Percentiles rank a stretch among this genome's conserved stretches.
phyloP scores from a whole-genome alignment of 208 protist species.

The Acanthamoeba royreba region DNA sequence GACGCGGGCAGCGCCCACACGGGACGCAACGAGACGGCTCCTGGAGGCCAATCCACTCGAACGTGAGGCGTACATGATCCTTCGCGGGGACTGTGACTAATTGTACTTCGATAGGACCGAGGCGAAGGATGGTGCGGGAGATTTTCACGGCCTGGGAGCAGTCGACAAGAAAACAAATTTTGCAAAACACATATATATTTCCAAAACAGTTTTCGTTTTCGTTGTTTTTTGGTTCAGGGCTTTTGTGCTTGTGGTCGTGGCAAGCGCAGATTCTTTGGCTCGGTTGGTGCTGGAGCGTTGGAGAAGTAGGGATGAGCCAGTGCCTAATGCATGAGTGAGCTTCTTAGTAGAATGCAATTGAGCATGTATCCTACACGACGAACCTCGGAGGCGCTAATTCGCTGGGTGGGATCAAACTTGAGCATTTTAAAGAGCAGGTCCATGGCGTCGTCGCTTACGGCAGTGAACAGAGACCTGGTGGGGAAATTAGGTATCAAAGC shows the following conservation, averaged over 20 bases:
- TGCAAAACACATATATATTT: too few species aligned
- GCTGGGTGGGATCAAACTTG: conserved; percentile 39
- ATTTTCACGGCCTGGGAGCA: too few species aligned
- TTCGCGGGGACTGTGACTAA: too few species aligned
- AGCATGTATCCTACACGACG: background rate
- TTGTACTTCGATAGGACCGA: too few species aligned
- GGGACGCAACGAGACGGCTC: background rate
- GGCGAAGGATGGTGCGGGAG: too few species aligned
- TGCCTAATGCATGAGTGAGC: too few species aligned
- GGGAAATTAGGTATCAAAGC: background rate
- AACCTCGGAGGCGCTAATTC: conserved; percentile 31
- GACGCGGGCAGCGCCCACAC: background rate
- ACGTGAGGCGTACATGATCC: background rate
- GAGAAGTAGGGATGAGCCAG: conserved; percentile 15
- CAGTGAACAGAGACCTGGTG: conserved; percentile 1
- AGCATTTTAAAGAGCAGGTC: conserved; percentile 34
- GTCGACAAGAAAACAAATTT: background rate
- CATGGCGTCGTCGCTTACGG: background rate
- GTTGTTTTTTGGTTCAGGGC: too few species aligned
- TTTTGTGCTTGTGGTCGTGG: too few species aligned
- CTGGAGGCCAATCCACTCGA: background rate
- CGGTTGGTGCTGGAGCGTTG: background rate
- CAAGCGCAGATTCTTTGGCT: background rate
- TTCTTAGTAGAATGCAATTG: background rate
- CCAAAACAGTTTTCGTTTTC: too few species aligned